Evolutionary conservation across 2,329 filamentous ascomycete species (phyloP).

Genomic region (Beauveria sp.): DNA sequence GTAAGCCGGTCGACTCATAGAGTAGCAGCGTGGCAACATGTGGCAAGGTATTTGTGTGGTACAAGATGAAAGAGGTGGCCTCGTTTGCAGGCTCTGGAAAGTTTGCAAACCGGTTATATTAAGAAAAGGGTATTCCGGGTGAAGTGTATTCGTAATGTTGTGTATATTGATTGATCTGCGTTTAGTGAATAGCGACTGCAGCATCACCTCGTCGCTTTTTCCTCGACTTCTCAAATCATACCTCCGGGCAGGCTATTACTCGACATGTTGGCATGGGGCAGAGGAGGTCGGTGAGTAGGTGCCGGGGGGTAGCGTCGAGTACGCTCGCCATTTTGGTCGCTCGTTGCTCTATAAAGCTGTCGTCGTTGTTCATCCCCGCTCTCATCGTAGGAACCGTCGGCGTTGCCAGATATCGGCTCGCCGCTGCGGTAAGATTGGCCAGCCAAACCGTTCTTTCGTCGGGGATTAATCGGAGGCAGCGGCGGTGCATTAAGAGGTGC

Average conservation of each 20-base stretch:
- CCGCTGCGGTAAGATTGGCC: constrained; percentile 27
- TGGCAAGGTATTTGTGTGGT: not conserved
- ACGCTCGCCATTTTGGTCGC: constrained; percentile 30
- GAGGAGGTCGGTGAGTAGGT: constrained; percentile 19
- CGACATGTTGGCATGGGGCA: constrained; percentile 22
- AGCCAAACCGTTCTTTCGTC: constrained; percentile 39
- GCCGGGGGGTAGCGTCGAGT: constrained; percentile 20
- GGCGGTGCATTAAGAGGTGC: constrained; percentile 35
- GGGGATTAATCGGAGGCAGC: constrained; percentile 52
- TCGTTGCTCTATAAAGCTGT: constrained; percentile 35
- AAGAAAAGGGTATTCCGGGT: constrained; percentile 2
- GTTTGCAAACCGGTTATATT: not conserved
- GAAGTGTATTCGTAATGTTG: not conserved
- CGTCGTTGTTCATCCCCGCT: constrained; percentile 26
- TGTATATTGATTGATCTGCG: not conserved
- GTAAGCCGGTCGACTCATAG: not conserved
- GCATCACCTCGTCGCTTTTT: not conserved
- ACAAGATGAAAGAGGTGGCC: constrained; percentile 7
- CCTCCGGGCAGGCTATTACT: constrained; percentile 32
- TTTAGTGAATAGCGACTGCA: not conserved
- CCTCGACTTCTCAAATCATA: constrained; percentile 32
- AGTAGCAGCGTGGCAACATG: not conserved
- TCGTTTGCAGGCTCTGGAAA: not conserved
- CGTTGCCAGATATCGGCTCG: constrained; percentile 22
- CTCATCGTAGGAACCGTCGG: constrained; percentile 21